Percentiles rank a stretch among this genome's conserved stretches.
Evolutionary conservation across 2,329 filamentous ascomycete species (phyloP).

Genomic region (Cladosporium velox): DNA sequence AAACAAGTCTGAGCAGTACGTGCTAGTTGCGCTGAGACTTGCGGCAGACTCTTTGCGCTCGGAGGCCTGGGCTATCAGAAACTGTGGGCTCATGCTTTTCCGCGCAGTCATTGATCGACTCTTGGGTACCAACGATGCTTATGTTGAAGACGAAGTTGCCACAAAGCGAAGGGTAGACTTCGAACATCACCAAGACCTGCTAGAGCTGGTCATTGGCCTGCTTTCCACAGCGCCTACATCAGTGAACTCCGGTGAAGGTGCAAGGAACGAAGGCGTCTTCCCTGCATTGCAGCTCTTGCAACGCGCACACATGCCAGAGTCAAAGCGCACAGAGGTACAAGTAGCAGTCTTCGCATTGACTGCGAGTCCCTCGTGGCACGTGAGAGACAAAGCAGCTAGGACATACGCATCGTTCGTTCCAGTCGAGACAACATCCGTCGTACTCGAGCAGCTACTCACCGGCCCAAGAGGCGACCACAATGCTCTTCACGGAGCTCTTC

Average conservation of each 20-base stretch:
- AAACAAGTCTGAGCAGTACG: slow-evolving; percentile 69
- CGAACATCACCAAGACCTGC: slow-evolving; percentile 66
- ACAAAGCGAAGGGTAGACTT: slow-evolving; percentile 64
- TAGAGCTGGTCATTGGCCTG: slow-evolving; percentile 64
- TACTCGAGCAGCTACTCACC: slow-evolving; percentile 22
- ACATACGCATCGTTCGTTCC: slow-evolving; percentile 54
- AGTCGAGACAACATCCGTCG: slow-evolving; percentile 13
- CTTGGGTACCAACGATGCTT: slow-evolving; percentile 69
- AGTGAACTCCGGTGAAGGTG: slow-evolving; percentile 12
- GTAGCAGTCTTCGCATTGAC: slow-evolving; percentile 63
- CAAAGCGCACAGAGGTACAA: slow-evolving; percentile 58
- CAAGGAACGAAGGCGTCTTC: slow-evolving; percentile 67
- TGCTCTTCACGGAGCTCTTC: slow-evolving; percentile 37
- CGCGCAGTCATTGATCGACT: slow-evolving; percentile 79
- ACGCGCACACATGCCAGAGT: slow-evolving; percentile 66
- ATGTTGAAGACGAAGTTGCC: slow-evolving; percentile 58
- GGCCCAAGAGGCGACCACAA: slow-evolving; percentile 29
- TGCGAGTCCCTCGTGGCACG: slow-evolving; percentile 73
- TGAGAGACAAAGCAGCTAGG: slow-evolving; percentile 76
- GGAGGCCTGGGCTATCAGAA: slow-evolving; percentile 88
- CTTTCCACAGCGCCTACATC: slow-evolving; percentile 42
- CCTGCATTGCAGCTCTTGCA: slow-evolving; percentile 80
- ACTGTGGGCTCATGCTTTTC: slow-evolving; percentile 87
- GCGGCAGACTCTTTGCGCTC: slow-evolving; percentile 78
- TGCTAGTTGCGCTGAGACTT: slow-evolving; percentile 74